phyloP scores from a whole-genome alignment of 2,329 filamentous ascomycete species.

The Exophiala xenobiotica region DNA sequence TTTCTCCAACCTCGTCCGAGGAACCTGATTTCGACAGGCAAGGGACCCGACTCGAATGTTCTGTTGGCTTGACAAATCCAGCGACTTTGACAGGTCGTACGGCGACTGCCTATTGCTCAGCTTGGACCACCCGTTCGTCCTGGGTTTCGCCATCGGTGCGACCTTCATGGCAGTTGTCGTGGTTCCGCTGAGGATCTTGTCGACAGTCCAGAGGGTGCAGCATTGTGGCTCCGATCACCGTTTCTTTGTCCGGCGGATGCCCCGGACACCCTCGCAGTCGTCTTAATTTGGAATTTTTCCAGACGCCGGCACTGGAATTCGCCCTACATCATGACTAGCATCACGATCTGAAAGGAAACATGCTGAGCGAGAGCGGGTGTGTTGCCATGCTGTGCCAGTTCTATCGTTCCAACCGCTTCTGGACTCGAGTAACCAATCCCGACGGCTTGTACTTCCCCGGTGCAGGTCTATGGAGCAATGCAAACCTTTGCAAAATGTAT shows the following conservation, averaged over 20 bases:
- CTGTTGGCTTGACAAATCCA: constrained; percentile 26
- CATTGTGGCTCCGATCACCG: not conserved
- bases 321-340: constrained; percentile 4
- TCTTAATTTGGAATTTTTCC: constrained; percentile 20
- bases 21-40: constrained; percentile 3
- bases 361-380: constrained; percentile 7
- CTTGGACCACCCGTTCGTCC: constrained; percentile 29
- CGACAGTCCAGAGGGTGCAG: not conserved
- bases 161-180: constrained; percentile 8
- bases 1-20: constrained; percentile 4
- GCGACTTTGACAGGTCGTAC: constrained; percentile 25
- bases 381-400: constrained; percentile 10
- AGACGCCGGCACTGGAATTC: constrained; percentile 13
- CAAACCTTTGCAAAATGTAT: constrained; percentile 12
- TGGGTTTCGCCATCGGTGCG: constrained; percentile 11
- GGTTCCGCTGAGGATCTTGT: constrained; percentile 3
- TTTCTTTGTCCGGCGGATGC: not conserved
- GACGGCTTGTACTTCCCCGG: constrained; percentile 22
- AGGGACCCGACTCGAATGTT: constrained; percentile 1
- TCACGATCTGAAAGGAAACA: constrained; percentile 1
- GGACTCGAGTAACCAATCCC: constrained; percentile 12
- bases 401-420: constrained; percentile 13
- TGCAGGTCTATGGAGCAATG: constrained; percentile 22
- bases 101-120: constrained; percentile 17
- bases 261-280: not conserved